Evolutionary conservation across 75 land plant species (phyloP), one percentile per base, ranked within the genome.

Genomic region (Cunninghamia lanceolata): DNA sequence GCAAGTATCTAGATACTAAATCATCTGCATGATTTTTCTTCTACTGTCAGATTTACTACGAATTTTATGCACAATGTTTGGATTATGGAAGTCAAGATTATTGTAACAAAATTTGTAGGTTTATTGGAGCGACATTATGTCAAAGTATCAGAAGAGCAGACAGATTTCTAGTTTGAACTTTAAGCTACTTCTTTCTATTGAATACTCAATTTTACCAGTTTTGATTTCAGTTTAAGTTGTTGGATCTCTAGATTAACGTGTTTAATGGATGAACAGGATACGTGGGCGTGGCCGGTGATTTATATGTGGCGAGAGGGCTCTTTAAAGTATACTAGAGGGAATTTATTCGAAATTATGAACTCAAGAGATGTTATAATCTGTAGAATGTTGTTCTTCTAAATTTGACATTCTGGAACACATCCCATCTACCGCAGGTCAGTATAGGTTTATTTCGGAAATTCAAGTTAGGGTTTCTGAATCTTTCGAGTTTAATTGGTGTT

Each of bases 361-460:
- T 98, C 99, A 35, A 88, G 68, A 43, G 86, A 89, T 53, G 90
- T 98, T 34, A 86, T 93, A 56, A 93, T 98, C 35, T n/a, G n/a
- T 96, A 96, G 25, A 96, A 98, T 90, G 83, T 96, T 68, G 88
- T 91, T n/a, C 91, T 98, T 82, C 83, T 42, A 85, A 91, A 97
- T 88, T 94, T 98, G 13, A 98, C 99, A 0, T 96, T 93, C 68
- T 97, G 99, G 99, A 97, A 91, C 78, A 79, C 98, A 96, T 82
- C 98, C 99, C 59, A 98, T 96, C 50, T 95, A 95, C 88, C 91
- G 93, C 93, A 93, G 90, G 96, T 95, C 88, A 13, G 56, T n/a
- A 19, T 17, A 25, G 68, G 68, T 59, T 59, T 59, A n/a, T n/a
- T n/a, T n/a, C n/a, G n/a, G n/a, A n/a, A 28, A 0, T 25, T 66